A percentile compares a stretch with the other conserved stretches of the same genome.
Evolutionary conservation across 805 yeast species (phyloP).

Genomic region (Sugiyamaella valdiviana): DNA sequence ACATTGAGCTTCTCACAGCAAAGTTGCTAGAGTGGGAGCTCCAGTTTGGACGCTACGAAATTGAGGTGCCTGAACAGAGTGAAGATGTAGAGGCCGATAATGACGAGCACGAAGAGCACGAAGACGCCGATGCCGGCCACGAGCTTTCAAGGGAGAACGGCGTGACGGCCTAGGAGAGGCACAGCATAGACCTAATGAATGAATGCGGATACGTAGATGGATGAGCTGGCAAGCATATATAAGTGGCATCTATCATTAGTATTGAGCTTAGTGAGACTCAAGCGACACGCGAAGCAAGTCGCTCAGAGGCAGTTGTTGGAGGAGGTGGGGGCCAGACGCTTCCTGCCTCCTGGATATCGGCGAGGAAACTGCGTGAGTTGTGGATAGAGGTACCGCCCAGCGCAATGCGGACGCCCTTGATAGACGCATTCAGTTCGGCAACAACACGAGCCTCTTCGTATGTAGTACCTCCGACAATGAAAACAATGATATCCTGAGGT

Average conservation of each 20-base stretch:
- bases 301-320: slow-evolving; percentile 9
- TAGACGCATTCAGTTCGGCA: slow-evolving; percentile 54
- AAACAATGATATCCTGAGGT: slow-evolving; percentile 35
- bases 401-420: slow-evolving; percentile 54
- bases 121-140: neutral
- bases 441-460: slow-evolving; percentile 86
- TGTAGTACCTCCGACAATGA: slow-evolving; percentile 77
- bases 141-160: neutral
- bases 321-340: slow-evolving; percentile 32
- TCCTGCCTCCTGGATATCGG: slow-evolving; percentile 35
- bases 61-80: neutral
- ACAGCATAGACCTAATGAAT: neutral
- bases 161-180: neutral
- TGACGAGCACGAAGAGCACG: neutral
- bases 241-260: no score
- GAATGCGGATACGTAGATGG: no score
- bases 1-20: slow-evolving; percentile 67
- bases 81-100: neutral
- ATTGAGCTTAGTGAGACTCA: no score
- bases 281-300: slow-evolving; percentile 7
- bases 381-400: slow-evolving; percentile 74
- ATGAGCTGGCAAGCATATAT: no score
- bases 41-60: slow-evolving; percentile 45
- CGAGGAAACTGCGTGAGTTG: slow-evolving; percentile 40
- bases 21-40: slow-evolving; percentile 76